Evolutionary conservation across 2,329 filamentous ascomycete genomes (phyloP), one percentile per base, ranked within the genome.

Genomic region (Zalaria sp.): DNA sequence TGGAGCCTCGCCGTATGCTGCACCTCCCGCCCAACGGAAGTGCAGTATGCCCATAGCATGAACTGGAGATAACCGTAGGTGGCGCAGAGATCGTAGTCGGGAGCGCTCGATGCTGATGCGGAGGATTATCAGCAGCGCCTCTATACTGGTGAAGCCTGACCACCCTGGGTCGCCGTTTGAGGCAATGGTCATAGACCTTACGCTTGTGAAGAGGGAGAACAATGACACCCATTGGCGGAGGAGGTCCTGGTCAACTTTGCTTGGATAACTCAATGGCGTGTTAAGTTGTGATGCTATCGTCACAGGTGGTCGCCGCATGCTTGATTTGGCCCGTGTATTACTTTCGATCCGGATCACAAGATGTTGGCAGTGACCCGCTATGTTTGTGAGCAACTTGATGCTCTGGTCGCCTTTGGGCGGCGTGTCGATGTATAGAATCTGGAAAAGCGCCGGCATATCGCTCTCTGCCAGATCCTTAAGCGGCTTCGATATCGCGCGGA

Each of bases 21-120:
- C 47, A 27, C 55, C 49, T 26, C 52, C 48, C 6, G 46, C 40
- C 56, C 57, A 59, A 31, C 57, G 55, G 18, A 59, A 46, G 37
- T 56, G 55, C 7, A 60, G 27, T 34, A 60, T 52, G 35, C 56
- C 54, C 40, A 55, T 53, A 5, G 51, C 50, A 37, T 57, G 54
- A 10, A 57, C 43, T 1, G 57, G 55, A 6, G 38, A 26, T 8
- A 58, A 27, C 3, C 41, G 44, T 2, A 60, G 28, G 3, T 44
- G 45, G 25, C 44, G 46, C 3, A 59, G 43, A 5, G 49, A 37
- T 5, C 42, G 41, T 6, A 52, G 42, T 4, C 42, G 42, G 4
- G 42, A 35, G 18, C 40, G 41, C 34, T 60, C 56, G 29, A 60
- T 41, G 3, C 51, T 47, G 7, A 47, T 41, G 25, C 56, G 56